Evolutionary conservation across 352 stramenopile species (phyloP).

Genomic region (Pythium diclinum): DNA sequence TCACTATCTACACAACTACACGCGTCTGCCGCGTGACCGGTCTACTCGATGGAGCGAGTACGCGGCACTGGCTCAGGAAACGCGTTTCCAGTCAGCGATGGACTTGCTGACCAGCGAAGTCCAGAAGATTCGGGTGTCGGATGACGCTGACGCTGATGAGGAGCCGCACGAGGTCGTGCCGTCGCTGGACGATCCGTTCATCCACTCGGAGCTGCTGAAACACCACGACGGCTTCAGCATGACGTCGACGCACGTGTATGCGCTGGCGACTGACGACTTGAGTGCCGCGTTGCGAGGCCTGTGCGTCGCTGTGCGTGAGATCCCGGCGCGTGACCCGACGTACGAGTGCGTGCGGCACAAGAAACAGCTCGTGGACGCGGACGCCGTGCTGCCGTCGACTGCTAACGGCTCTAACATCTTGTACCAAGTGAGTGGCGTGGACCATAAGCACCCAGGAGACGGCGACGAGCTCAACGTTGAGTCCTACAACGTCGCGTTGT

Average conservation of each 20-base stretch:
- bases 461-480: constrained; percentile 21
- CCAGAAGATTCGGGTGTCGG: background rate
- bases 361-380: constrained; percentile 14
- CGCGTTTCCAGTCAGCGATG: constrained; percentile 1
- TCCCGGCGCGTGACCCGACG: constrained; percentile 24
- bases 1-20: constrained; percentile 8
- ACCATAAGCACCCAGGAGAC: background rate
- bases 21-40: background rate
- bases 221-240: constrained; percentile 3
- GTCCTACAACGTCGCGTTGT: constrained; percentile 23
- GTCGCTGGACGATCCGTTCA: background rate
- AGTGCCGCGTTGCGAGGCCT: constrained; percentile 17
- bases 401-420: background rate
- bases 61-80: background rate
- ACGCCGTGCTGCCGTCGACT: background rate
- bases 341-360: constrained; percentile 23
- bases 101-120: constrained; percentile 2
- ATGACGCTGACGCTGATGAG: background rate
- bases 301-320: constrained; percentile 27
- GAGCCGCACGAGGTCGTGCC: background rate
- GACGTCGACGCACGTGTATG: constrained; percentile 32
- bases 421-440: constrained; percentile 4
- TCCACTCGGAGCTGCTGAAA: constrained; percentile 5
- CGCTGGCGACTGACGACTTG: constrained; percentile 33
- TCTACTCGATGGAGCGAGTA: background rate